Evolutionary conservation across 495 filamentous ascomycete species (phyloP), one percentile per base, ranked within the genome.

Genomic region (Margaritispora aquatica): DNA sequence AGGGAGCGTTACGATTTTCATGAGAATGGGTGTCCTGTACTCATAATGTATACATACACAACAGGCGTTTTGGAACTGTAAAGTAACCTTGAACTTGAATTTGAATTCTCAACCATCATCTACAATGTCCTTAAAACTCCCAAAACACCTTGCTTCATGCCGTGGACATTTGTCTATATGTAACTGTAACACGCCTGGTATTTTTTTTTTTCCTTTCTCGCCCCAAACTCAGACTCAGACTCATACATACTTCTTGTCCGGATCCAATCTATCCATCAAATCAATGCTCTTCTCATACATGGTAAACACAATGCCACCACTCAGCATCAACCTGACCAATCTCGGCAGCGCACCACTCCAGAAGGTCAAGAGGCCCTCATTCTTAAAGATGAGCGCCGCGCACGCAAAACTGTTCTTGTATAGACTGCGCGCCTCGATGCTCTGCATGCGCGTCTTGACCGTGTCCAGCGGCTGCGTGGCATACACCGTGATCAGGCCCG

Each of bases 201-300:
- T 57, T 38, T n/a, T 62, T 17, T 22, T 54, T 22, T 54, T 29
- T 15, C 57, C 46, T 47, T 46, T 55, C 8, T 53, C 19, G 55
- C 26, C 41, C n/a, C 23, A n/a, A n/a, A n/a, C 24, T 26, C 21
- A n/a, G 11, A 44, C 10, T 53, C 17, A 56, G 22, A 5, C 5
- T 62, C 54, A 67, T 2, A 97, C 83, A 70, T 96, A 97, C 70
- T 81, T 85, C 62, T 85, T 81, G 65, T 96, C 81, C 13, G 94
- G 95, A 70, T 98, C 94, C 22, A 91, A 34, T 59, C 71, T 75
- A 68, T 94, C 88, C 72, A 98, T 80, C 50, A 87, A 65, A 57
- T 97, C 95, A 74, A 98, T 97, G 41, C 88, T 88, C 79, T 97
- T 97, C 75, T 98, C 94, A 70, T 98, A 97, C 92, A 97, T 96